A percentile compares a stretch with the other conserved stretches of the same genome.
Conservation (phyloP, 2,329 filamentous ascomycete species). For the Pseudopyrenochaeta lycopersici region DNA sequence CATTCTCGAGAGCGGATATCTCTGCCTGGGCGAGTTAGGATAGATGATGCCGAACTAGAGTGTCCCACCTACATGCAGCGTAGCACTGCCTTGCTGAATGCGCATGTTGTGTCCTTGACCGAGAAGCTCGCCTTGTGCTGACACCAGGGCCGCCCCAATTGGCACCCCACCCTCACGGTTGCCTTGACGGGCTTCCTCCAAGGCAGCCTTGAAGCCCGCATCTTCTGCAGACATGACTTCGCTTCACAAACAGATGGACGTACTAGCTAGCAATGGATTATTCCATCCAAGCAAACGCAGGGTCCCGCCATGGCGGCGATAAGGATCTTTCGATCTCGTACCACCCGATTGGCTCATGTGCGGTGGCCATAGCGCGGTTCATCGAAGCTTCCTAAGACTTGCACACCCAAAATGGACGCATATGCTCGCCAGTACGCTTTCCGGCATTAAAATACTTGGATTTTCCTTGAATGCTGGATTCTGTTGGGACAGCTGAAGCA, state of each 20-base stretch:
- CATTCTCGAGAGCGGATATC: constrained; percentile 78
- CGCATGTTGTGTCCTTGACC: constrained; percentile 80
- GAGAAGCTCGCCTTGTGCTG: constrained; percentile 73
- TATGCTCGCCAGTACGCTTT: not conserved
- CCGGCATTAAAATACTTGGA: not conserved
- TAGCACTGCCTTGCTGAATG: constrained; percentile 75
- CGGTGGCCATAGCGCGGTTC: constrained; percentile 5
- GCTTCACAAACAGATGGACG: not conserved
- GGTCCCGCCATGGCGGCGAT: constrained; percentile 22
- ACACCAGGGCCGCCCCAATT: constrained; percentile 70
- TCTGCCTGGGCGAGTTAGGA: constrained; percentile 65
- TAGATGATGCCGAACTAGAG: constrained; percentile 1
- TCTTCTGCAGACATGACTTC: constrained; percentile 39
- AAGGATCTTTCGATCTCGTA: constrained; percentile 19
- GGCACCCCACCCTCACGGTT: constrained; percentile 67
- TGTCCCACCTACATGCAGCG: constrained; percentile 68
- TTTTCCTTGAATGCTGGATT: not conserved
- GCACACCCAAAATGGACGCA: not conserved
- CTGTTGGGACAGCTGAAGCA: constrained; percentile 2
- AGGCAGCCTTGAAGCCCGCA: constrained; percentile 64
- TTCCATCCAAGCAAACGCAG: constrained; percentile 13
- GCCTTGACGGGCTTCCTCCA: constrained; percentile 66
- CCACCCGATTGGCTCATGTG: constrained; percentile 19
- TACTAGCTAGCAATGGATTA: not conserved
- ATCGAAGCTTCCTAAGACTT: constrained; percentile 8